phyloP scores from a whole-genome alignment of 2,329 filamentous ascomycete genomes.

The Cadophora sp. region DNA sequence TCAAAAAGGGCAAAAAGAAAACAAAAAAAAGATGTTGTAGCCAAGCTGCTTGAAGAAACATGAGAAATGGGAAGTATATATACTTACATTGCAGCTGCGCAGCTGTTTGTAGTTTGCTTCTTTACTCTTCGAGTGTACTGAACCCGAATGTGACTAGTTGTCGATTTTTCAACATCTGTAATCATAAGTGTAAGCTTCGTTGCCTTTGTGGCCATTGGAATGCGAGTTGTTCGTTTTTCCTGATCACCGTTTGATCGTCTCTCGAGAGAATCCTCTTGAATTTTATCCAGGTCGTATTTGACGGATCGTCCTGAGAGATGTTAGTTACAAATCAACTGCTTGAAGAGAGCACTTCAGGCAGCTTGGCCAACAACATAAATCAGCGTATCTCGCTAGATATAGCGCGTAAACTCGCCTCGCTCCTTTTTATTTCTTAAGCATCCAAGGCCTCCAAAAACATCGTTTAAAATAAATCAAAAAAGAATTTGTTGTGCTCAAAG shows the following conservation, averaged over 20 bases:
- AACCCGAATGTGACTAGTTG: neutral
- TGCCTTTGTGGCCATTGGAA: too few relatives aligned
- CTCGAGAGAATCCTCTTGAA: neutral
- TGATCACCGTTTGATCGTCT: too few relatives aligned
- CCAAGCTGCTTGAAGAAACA: neutral
- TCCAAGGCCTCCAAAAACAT: neutral
- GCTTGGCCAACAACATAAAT: neutral
- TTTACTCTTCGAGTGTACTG: neutral
- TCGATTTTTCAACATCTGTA: too few relatives aligned
- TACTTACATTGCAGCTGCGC: slow-evolving; percentile 11
- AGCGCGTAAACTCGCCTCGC: neutral
- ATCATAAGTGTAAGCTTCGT: too few relatives aligned
- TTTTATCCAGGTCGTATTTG: too few relatives aligned
- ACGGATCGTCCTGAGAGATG: neutral
- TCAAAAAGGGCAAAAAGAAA: neutral
- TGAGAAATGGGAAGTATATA: neutral
- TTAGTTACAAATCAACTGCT: neutral
- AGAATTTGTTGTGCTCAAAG: neutral
- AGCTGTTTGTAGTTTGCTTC: neutral
- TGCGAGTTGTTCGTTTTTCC: too few relatives aligned
- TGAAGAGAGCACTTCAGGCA: neutral
- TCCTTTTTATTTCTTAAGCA: too few relatives aligned
- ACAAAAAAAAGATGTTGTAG: neutral
- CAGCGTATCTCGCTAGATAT: neutral
- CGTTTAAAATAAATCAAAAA: too few relatives aligned